Evolutionary conservation across 108 stramenopile species (phyloP).

Genomic region (Skeletonema menzelii): DNA sequence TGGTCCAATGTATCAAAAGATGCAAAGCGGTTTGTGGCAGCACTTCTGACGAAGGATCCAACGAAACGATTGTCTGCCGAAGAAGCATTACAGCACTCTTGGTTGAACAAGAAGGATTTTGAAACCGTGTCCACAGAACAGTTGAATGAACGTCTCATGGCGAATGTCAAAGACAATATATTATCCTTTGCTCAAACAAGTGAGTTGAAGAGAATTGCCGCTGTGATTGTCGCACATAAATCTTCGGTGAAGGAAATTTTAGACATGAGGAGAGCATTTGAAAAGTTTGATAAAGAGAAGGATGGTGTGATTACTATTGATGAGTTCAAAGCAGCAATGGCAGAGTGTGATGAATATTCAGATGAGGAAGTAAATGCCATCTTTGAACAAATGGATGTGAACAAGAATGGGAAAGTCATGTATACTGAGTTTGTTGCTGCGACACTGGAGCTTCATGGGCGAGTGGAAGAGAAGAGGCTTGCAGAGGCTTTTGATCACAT

Average conservation of each 20-base stretch:
- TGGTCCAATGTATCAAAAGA: conserved; percentile 62
- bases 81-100: conserved; percentile 57
- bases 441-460: conserved; percentile 80
- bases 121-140: conserved; percentile 9
- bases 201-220: conserved; percentile 71
- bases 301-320: conserved; percentile 65
- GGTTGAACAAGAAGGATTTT: conserved; percentile 57
- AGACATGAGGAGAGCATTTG: conserved; percentile 77
- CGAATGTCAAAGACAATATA: conserved; percentile 43
- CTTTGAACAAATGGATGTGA: conserved; percentile 75
- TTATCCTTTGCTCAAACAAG: conserved; percentile 50
- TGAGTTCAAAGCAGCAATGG: conserved; percentile 75
- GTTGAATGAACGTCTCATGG: conserved; percentile 25
- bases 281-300: conserved; percentile 57
- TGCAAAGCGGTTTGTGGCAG: conserved; percentile 67
- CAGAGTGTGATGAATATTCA: conserved; percentile 45
- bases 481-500: conserved; percentile 93
- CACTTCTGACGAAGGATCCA: conserved; percentile 59
- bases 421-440: conserved; percentile 95
- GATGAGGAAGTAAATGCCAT: conserved; percentile 75
- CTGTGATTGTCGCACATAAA: conserved; percentile 75
- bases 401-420: conserved; percentile 72
- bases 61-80: conserved; percentile 60
- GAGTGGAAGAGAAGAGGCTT: conserved; percentile 75
- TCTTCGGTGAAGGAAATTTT: conserved; percentile 69